Conservation (phyloP, 305 asterid genomes). For the Plantago coronopus region DNA sequence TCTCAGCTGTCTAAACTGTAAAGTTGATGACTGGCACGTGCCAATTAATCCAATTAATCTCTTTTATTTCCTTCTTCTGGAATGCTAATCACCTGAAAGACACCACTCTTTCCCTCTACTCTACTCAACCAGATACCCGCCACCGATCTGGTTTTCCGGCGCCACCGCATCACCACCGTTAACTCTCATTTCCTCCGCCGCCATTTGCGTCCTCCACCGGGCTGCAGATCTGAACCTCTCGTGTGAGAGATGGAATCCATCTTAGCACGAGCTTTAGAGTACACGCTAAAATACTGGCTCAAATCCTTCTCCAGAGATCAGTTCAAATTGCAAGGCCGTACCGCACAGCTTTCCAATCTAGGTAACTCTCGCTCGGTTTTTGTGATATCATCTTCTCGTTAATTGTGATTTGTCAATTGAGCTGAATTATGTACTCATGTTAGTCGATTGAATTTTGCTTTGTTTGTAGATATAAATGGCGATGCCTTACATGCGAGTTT, state of each 20-base stretch:
- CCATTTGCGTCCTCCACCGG: not conserved
- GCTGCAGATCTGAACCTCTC: not conserved
- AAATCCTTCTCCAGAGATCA: constrained; percentile 93
- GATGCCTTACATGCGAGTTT: constrained; percentile 96
- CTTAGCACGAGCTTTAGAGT: constrained; percentile 88
- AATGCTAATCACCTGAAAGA: not conserved
- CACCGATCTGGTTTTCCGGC: not conserved
- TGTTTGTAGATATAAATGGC: constrained; percentile 67
- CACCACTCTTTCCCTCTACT: not conserved
- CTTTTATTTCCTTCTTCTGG: not conserved
- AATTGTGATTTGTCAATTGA: constrained; percentile 13
- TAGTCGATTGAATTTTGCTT: constrained; percentile 11
- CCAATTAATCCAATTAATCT: too few relatives aligned
- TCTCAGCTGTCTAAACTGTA: too few relatives aligned
- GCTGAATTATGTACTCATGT: constrained; percentile 22
- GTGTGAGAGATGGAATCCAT: constrained; percentile 65
- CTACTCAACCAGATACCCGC: not conserved
- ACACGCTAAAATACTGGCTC: constrained; percentile 92
- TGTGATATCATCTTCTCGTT: constrained; percentile 7
- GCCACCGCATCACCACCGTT: not conserved
- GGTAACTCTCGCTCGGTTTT: constrained; percentile 32
- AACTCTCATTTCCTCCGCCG: not conserved
- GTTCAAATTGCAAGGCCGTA: constrained; percentile 91
- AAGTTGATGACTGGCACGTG: too few relatives aligned
- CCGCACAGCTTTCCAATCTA: constrained; percentile 81